These are phyloP conservation scores for Cucurbita pepo DNA, from an alignment of 306 rosid species.

Conservation along the genomic window DNA sequence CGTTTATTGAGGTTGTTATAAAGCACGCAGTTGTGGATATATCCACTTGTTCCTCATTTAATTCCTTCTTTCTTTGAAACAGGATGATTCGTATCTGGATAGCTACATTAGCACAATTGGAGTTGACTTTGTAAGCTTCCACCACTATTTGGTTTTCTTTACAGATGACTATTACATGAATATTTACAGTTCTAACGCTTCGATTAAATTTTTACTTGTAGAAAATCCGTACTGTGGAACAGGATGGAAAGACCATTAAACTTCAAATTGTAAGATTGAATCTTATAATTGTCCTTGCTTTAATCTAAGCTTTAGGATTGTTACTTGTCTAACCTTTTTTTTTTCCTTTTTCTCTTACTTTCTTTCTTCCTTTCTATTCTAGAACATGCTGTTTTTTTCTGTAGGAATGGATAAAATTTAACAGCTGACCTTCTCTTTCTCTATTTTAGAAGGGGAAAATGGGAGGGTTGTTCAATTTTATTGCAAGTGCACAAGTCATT, in stretches of 20 bases:
- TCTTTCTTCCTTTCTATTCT: background rate
- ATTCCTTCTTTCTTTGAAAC: conserved; percentile 14
- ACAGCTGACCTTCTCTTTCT: background rate
- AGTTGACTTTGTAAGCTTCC: conserved; percentile 58
- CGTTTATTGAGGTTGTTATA: background rate
- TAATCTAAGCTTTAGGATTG: background rate
- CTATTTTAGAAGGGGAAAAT: background rate
- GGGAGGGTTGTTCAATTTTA: background rate
- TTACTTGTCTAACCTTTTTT: background rate
- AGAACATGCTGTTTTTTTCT: background rate
- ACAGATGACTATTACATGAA: background rate
- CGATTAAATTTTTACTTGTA: conserved; percentile 10
- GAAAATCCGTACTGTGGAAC: conserved; percentile 78
- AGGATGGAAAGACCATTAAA: conserved; percentile 68
- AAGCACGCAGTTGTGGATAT: background rate
- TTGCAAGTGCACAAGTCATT: background rate
- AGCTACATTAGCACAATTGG: conserved; percentile 82
- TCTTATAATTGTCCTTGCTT: background rate
- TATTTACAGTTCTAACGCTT: conserved; percentile 7
- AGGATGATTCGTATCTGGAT: conserved; percentile 76
- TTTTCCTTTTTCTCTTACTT: background rate
- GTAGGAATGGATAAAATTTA: background rate
- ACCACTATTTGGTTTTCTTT: background rate
- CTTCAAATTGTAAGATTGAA: conserved; percentile 58
- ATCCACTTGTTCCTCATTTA: conserved; percentile 1